These are phyloP conservation scores for Linnemannia elongata DNA, from an alignment of 192 early-diverging fungal genomes.

Conservation along the genomic window DNA sequence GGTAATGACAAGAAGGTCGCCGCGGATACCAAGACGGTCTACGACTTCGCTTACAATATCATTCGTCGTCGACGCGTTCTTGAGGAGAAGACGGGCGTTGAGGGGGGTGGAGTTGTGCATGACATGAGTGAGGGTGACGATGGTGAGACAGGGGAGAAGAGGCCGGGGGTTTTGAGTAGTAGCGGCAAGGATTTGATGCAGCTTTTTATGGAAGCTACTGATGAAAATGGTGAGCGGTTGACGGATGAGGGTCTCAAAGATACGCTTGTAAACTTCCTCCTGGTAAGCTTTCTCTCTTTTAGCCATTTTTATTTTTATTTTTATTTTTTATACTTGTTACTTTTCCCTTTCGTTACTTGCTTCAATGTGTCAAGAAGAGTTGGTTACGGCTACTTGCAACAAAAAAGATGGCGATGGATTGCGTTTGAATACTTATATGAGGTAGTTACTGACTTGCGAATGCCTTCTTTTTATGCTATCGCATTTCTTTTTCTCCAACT, in stretches of 20 bases:
- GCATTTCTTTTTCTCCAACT: background rate
- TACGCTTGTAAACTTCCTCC: conserved; percentile 58
- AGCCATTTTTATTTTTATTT: background rate
- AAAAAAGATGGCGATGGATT: background rate
- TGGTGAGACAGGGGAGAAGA: background rate
- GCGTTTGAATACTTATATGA: background rate
- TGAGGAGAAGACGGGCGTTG: background rate
- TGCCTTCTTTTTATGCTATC: background rate
- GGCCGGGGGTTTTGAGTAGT: background rate
- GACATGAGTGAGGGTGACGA: background rate
- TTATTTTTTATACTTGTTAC: background rate
- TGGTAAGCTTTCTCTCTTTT: background rate
- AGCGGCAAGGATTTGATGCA: conserved; percentile 53
- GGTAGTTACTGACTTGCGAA: background rate
- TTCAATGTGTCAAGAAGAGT: background rate
- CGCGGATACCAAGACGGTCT: conserved; percentile 20
- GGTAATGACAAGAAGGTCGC: conserved; percentile 16
- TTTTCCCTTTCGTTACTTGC: background rate
- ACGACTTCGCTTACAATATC: conserved; percentile 40
- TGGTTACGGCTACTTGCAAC: background rate
- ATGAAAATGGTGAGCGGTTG: conserved; percentile 47
- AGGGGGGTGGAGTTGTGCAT: background rate
- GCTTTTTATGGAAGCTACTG: conserved; percentile 57
- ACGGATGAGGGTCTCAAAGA: conserved; percentile 58
- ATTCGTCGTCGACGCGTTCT: conserved; percentile 36